Conservation (phyloP, 306 rosid genomes). For the Pyrus bretschneideri region DNA sequence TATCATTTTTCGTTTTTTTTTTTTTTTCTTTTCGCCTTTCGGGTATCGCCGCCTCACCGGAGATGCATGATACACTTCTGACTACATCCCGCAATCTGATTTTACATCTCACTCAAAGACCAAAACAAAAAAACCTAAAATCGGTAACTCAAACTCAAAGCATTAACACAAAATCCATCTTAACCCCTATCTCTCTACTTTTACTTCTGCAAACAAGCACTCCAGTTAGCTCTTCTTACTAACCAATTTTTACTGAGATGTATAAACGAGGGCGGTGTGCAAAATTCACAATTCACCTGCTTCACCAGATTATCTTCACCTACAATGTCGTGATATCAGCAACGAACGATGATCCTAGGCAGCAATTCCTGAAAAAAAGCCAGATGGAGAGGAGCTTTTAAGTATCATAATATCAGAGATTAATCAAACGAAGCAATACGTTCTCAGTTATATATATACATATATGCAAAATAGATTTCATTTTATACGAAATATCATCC, state of each 20-base stretch:
- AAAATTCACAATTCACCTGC: conserved; percentile 83
- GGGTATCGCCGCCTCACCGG: conserved; percentile 65
- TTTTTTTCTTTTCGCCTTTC: conserved; percentile 1
- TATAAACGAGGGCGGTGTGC: conserved; percentile 53
- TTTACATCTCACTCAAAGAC: conserved; percentile 95
- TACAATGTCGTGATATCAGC: conserved; percentile 52
- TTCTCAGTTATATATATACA: neutral
- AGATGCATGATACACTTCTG: conserved; percentile 88
- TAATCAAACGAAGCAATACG: neutral
- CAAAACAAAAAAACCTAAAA: conserved; percentile 47
- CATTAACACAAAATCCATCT: conserved; percentile 76
- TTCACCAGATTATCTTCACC: conserved; percentile 60
- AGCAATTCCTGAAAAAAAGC: conserved; percentile 56
- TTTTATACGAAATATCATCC: neutral
- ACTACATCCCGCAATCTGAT: conserved; percentile 98
- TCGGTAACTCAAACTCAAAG: conserved; percentile 60
- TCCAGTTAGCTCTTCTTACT: conserved; percentile 76
- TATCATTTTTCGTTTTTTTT: conserved; percentile 12
- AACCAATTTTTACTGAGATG: conserved; percentile 55
- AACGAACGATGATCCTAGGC: conserved; percentile 56
- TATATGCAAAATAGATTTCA: neutral
- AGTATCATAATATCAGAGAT: neutral
- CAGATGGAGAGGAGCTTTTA: conserved; percentile 10
- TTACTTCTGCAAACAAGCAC: conserved; percentile 67
- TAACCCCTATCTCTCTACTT: conserved; percentile 67